Conservation (phyloP, 179 eudicot species). For the Beta corolliflora region DNA sequence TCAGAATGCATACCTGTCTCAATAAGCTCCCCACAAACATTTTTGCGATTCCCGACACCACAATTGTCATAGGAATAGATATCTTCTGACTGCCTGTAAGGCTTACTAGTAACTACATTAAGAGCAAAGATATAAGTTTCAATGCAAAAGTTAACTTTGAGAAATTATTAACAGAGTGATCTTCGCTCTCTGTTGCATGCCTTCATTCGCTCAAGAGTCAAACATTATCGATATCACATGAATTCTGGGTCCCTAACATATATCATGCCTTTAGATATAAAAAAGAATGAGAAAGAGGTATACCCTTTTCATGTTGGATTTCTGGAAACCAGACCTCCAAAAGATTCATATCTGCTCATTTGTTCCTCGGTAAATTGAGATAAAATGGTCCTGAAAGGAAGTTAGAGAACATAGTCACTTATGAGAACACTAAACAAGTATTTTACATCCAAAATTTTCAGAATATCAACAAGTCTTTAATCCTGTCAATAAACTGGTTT, state of each 20-base stretch:
- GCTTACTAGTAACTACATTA: slow-evolving; percentile 73
- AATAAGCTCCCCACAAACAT: slow-evolving; percentile 91
- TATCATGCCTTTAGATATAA: neutral
- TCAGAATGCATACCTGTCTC: slow-evolving; percentile 66
- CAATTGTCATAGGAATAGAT: slow-evolving; percentile 86
- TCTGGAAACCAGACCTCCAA: slow-evolving; percentile 96
- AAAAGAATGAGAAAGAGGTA: slow-evolving; percentile 19
- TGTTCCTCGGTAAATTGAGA: slow-evolving; percentile 85
- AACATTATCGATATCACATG: neutral
- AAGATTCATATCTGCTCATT: slow-evolving; percentile 97
- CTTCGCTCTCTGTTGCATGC: neutral
- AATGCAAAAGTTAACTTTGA: neutral
- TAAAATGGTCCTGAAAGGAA: slow-evolving; percentile 58
- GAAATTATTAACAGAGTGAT: neutral
- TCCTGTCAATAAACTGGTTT: neutral
- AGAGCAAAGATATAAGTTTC: neutral
- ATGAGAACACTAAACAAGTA: neutral
- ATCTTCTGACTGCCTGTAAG: slow-evolving; percentile 89
- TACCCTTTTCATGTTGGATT: slow-evolving; percentile 93
- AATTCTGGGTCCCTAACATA: neutral
- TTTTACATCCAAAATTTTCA: neutral
- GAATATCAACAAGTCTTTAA: neutral
- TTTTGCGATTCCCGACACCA: slow-evolving; percentile 92
- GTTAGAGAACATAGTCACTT: neutral
- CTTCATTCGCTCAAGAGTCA: neutral